phyloP scores from a whole-genome alignment of 768 basidiomycete genomes.

The Hysterangium stoloniferum region DNA sequence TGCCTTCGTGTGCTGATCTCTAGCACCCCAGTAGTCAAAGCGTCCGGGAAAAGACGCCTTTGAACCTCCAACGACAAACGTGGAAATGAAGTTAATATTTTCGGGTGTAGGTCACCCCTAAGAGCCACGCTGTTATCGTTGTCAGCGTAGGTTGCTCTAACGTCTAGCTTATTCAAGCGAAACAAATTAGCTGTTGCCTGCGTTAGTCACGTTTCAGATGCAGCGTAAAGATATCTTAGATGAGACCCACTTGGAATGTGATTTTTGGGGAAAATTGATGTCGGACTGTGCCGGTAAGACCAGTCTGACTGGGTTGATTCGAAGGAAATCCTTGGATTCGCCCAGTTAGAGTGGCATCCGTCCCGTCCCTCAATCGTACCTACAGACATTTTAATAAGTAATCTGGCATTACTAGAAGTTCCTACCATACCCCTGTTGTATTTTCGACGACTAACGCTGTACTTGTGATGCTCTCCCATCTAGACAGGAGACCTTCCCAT shows the following conservation, averaged over 20 bases:
- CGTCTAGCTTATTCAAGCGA: slow-evolving; percentile 32
- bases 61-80: slow-evolving; percentile 37
- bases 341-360: slow-evolving; percentile 29
- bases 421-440: slow-evolving; percentile 1
- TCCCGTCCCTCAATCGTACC: background rate
- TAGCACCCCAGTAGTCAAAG: slow-evolving; percentile 40
- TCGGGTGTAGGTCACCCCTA: slow-evolving; percentile 34
- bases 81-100: slow-evolving; percentile 23
- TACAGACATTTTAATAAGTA: background rate
- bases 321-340: slow-evolving; percentile 22
- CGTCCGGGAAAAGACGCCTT: slow-evolving; percentile 45
- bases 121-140: slow-evolving; percentile 38
- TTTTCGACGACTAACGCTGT: slow-evolving; percentile 2
- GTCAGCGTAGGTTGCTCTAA: slow-evolving; percentile 43
- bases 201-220: slow-evolving; percentile 14
- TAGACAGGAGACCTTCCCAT: background rate
- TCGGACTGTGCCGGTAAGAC: slow-evolving; percentile 64
- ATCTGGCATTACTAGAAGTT: background rate
- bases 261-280: slow-evolving; percentile 69
- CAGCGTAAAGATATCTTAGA: background rate
- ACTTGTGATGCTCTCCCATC: background rate
- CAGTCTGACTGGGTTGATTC: no score
- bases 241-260: slow-evolving; percentile 29
- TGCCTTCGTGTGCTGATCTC: slow-evolving; percentile 19
- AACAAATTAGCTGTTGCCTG: slow-evolving; percentile 36